Conservation (phyloP, 306 rosid species). For the Citrullus amarus region DNA sequence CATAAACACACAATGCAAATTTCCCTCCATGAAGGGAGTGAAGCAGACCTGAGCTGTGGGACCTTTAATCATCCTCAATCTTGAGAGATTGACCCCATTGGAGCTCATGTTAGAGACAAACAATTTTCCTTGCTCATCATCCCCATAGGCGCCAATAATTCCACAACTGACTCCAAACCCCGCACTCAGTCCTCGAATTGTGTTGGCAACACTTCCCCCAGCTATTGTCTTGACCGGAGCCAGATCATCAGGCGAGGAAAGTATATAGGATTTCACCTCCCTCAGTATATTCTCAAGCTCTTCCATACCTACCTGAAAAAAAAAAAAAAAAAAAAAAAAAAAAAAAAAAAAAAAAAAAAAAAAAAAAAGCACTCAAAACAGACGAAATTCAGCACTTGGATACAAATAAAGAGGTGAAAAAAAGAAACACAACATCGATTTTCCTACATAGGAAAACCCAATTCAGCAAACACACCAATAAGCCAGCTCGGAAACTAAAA, state of each 20-base stretch:
- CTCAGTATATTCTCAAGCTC: slow-evolving; percentile 52
- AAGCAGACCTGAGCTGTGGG: slow-evolving; percentile 73
- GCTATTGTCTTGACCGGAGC: slow-evolving; percentile 57
- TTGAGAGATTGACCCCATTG: slow-evolving; percentile 54
- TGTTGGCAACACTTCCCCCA: slow-evolving; percentile 90
- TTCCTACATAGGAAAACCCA: neutral
- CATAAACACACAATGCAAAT: slow-evolving; percentile 4
- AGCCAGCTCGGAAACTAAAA: neutral
- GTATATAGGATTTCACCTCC: slow-evolving; percentile 36
- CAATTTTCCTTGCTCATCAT: slow-evolving; percentile 67
- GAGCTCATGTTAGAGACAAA: slow-evolving; percentile 68
- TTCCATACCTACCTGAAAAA: slow-evolving; percentile 41
- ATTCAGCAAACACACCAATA: neutral
- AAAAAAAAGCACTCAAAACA: neutral
- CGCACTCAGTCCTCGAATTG: slow-evolving; percentile 61
- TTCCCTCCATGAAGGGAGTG: neutral
- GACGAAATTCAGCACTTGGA: too few species aligned
- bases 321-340: neutral
- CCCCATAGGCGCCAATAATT: slow-evolving; percentile 78
- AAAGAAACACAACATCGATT: too few species aligned
- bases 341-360: neutral
- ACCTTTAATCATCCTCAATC: slow-evolving; percentile 62
- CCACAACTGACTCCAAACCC: slow-evolving; percentile 72
- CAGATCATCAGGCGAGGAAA: slow-evolving; percentile 14
- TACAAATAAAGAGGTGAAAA: too few species aligned